Evolutionary conservation across 768 basidiomycete species (phyloP), one percentile per base, ranked within the genome.

Genomic region (Sporobolomyces pararoseus): DNA sequence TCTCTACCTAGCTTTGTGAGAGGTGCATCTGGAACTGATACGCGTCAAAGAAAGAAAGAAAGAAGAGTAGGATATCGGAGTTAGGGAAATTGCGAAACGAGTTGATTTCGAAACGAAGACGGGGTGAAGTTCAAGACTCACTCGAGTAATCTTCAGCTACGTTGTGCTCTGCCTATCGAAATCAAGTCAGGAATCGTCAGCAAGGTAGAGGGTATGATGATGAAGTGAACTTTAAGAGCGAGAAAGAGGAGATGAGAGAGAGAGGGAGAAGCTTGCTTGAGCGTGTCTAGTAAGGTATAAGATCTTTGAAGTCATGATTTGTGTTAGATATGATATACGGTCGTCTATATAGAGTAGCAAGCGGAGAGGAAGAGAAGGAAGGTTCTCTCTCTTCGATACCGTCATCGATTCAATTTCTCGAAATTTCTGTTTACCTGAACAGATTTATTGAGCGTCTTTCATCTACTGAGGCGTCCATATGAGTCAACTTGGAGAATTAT

Each of bases 141-240:
- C 77, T 78, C 23, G 71, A 74, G 53, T 75, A 79, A 39, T 79
- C 79, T 5, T 76, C 68, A 6, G 68, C 75, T 35, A 79, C 77
- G 59, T 77, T 79, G 66, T 70, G 63, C 23, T 66, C 44, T 4
- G 60, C 63, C 49, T 62, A 21, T 19, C 7, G 31, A n/a, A 52
- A 37, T 42, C 39, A 39, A 37, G 7, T 34, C 50, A 49, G 39
- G 21, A n/a, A 57, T 19, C 10, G 53, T 23, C 29, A 44, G 2
- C 27, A 19, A 23, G 17, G 29, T 29, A 23, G 23, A 12, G 27
- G 50, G 17, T 21, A 1, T 23, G 23, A 35, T 1, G 46, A 44
- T 21, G 23, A 42, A n/a, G 31, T 5, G 37, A 23, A 34, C n/a
- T 13, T 14, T 9, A 37, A 32, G 37, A 37, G n/a, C 52, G 53